Evolutionary conservation across 2,329 filamentous ascomycete species (phyloP), one percentile per base, ranked within the genome.

Genomic region (Claviceps paspali): DNA sequence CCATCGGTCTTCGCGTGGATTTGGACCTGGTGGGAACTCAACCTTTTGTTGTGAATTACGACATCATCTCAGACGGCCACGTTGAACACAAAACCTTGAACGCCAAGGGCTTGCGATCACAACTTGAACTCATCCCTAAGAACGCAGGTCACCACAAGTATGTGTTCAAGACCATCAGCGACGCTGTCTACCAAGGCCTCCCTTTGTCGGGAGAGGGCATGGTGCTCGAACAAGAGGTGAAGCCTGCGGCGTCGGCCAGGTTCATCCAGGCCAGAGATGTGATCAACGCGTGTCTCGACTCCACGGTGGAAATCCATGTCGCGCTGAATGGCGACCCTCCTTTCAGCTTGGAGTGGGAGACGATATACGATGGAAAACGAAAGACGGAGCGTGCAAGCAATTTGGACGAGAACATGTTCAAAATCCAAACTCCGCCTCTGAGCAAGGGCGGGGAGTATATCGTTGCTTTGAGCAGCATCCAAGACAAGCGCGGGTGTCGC

Each of bases 11-110:
- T 38, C 74, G 81, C 9, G 83, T 98, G 29, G 82, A 91, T 50
- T 63, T 98, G 35, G 86, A 96, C 53, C 68, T 98, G 28, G 81
- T 88, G 21, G 91, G 91, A 42, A 93, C 86, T 0, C 88, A 92
- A 32, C 88, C 88, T 1, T 98, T 98, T 60, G 65, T 68, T n/a
- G 67, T 98, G 32, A 65, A 68, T 17, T 98, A 95, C 54, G 77
- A 78, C 30, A 70, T 86, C 39, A 70, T 76, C 39, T 75, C 73
- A 49, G 74, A 70, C 36, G 72, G 73, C 5, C 67, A 68, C 14
- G 61, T 69, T 7, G 63, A 68, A 41, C 61, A 68, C 39, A 64
- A 76, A 43, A 65, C 56, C 12, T 68, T 79, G 30, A 60, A 56
- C 12, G 67, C 92, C 32, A 59, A 70, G n/a, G 79, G 81, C 4